phyloP scores from a whole-genome alignment of 2,329 filamentous ascomycete genomes.

The Fusarium buxicola region DNA sequence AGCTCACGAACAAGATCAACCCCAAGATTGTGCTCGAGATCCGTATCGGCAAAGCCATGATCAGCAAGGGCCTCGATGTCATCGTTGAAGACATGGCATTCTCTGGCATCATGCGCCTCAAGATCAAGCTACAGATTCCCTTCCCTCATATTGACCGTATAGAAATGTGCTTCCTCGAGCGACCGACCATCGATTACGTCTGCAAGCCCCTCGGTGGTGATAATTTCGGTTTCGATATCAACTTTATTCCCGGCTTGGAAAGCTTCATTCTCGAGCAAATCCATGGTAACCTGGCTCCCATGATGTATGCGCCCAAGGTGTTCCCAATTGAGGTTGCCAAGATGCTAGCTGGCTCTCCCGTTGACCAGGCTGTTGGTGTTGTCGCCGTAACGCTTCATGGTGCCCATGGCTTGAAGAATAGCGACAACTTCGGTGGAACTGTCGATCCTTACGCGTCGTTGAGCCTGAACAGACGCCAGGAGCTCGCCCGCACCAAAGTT shows the following conservation, averaged over 20 bases:
- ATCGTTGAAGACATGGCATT: constrained; percentile 99
- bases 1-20: constrained; percentile 95
- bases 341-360: constrained; percentile 92
- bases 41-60: constrained; percentile 92
- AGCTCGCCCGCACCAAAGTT: constrained; percentile 89
- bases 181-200: constrained; percentile 92
- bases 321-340: constrained; percentile 99
- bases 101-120: constrained; percentile 93
- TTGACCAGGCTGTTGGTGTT: constrained; percentile 96
- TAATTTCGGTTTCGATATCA: constrained; percentile 96
- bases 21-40: constrained; percentile 97
- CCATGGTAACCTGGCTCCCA: constrained; percentile 90
- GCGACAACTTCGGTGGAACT: constrained; percentile 91
- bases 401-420: constrained; percentile 92
- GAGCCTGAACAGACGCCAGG: constrained; percentile 83
- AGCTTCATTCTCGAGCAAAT: constrained; percentile 96
- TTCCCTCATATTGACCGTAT: constrained; percentile 96
- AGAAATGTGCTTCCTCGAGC: constrained; percentile 93
- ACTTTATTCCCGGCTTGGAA: constrained; percentile 96
- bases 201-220: constrained; percentile 98
- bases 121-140: constrained; percentile 95
- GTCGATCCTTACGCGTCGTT: constrained; percentile 90
- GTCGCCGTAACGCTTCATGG: constrained; percentile 91
- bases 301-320: constrained; percentile 98
- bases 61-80: constrained; percentile 96